A percentile compares a stretch with the other conserved stretches of the same genome.
Conservation (phyloP, 768 basidiomycete genomes). For the Rubroboletus satanas region DNA sequence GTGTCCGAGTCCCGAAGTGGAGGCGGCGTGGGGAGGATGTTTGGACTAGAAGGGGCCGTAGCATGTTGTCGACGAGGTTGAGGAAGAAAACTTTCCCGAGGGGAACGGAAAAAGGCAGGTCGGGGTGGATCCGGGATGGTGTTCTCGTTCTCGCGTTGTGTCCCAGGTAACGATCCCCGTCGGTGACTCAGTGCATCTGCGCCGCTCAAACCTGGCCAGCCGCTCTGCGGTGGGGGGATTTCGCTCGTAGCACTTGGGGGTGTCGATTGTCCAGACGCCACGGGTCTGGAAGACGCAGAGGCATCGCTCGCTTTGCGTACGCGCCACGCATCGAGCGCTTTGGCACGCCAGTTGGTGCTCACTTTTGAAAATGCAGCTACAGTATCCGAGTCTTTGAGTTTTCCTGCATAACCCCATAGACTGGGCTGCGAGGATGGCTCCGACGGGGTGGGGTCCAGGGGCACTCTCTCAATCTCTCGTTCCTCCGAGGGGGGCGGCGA, state of each 20-base stretch:
- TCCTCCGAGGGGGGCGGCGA: constrained; percentile 25
- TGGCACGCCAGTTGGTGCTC: constrained; percentile 73
- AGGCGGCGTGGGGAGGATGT: neutral
- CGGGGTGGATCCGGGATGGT: constrained; percentile 48
- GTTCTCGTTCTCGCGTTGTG: constrained; percentile 34
- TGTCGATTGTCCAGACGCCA: constrained; percentile 4
- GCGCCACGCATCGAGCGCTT: constrained; percentile 39
- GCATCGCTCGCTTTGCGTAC: constrained; percentile 17
- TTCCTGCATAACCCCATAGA: constrained; percentile 71
- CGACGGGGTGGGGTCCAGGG: constrained; percentile 11
- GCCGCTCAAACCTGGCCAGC: constrained; percentile 10
- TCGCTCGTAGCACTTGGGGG: constrained; percentile 25
- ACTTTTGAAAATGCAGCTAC: constrained; percentile 68
- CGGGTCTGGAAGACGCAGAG: constrained; percentile 1
- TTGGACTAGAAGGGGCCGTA: constrained; percentile 34
- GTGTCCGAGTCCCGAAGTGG: constrained; percentile 21
- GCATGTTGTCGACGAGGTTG: constrained; percentile 27
- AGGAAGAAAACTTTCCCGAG: constrained; percentile 52
- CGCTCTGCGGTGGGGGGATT: constrained; percentile 7
- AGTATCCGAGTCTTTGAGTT: constrained; percentile 68
- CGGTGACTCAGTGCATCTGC: constrained; percentile 18
- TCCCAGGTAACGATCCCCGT: constrained; percentile 40
- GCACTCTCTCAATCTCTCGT: constrained; percentile 11
- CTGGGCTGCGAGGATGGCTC: constrained; percentile 33
- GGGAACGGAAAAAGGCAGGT: constrained; percentile 54